Evolutionary conservation across 2,329 filamentous ascomycete genomes (phyloP).

Genomic region (Venturiaceae sp.): DNA sequence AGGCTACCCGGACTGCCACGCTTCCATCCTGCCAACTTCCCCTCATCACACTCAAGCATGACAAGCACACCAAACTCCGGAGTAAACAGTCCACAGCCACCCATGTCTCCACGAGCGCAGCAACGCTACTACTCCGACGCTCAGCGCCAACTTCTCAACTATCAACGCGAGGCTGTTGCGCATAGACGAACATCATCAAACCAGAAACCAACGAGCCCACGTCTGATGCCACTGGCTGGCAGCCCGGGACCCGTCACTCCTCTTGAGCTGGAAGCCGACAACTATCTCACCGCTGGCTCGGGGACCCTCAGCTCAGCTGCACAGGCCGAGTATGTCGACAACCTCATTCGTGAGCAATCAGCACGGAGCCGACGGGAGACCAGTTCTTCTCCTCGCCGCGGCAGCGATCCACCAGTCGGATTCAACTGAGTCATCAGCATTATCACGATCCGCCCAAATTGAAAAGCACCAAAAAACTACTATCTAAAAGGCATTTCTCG

Average conservation of each 20-base stretch:
- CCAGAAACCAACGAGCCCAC: slow-evolving; percentile 34
- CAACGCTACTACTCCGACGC: slow-evolving; percentile 37
- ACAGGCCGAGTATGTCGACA: slow-evolving; percentile 33
- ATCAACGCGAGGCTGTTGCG: slow-evolving; percentile 27
- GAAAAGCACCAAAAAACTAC: not conserved
- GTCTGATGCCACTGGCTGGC: slow-evolving; percentile 34
- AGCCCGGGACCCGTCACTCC: slow-evolving; percentile 44
- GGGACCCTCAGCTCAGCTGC: slow-evolving; percentile 11
- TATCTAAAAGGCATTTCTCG: not conserved
- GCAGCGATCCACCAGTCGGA: not conserved
- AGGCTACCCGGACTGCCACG: slow-evolving; percentile 37
- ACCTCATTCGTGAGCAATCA: slow-evolving; percentile 35
- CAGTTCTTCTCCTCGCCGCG: not conserved
- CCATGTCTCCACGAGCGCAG: slow-evolving; percentile 31
- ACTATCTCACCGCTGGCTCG: slow-evolving; percentile 36
- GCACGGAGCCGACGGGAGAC: slow-evolving; percentile 18
- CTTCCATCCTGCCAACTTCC: slow-evolving; percentile 44
- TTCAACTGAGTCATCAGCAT: not conserved
- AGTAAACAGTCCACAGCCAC: slow-evolving; percentile 30
- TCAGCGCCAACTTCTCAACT: slow-evolving; percentile 37
- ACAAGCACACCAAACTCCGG: slow-evolving; percentile 26
- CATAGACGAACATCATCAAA: not conserved
- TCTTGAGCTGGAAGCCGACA: slow-evolving; percentile 37
- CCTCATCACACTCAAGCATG: slow-evolving; percentile 27
- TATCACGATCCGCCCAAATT: not conserved